Percentiles rank a stretch among this genome's conserved stretches.
phyloP scores from a whole-genome alignment of 768 basidiomycete species.

The Favolaschia claudopus region DNA sequence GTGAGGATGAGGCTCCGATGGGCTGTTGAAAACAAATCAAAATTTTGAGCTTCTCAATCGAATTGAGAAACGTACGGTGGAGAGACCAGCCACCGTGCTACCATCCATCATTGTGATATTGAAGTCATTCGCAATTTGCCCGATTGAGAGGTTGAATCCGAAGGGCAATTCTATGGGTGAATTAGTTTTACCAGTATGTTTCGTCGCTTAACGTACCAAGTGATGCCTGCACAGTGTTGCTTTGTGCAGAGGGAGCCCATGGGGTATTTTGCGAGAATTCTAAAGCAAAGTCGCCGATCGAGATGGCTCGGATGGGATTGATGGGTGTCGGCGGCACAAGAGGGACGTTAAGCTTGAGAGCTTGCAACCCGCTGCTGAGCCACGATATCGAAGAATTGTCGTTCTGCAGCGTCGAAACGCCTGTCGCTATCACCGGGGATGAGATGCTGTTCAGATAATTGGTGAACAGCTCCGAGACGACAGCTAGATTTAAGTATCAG shows the following conservation, averaged over 20 bases:
- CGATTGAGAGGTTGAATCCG: conserved; percentile 67
- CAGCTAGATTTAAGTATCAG: conserved; percentile 44
- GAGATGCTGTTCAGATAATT: conserved; percentile 71
- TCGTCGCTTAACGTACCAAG: conserved; percentile 50
- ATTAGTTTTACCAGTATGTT: background rate
- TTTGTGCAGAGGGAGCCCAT: conserved; percentile 66
- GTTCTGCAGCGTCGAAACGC: conserved; percentile 62
- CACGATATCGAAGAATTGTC: conserved; percentile 69
- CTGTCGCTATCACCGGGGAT: conserved; percentile 66
- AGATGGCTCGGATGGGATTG: conserved; percentile 69
- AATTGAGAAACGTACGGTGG: conserved; percentile 51
- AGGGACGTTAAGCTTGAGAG: conserved; percentile 67
- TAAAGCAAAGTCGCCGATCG: conserved; percentile 66
- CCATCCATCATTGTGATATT: conserved; percentile 60
- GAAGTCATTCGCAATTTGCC: conserved; percentile 71
- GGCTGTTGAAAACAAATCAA: conserved; percentile 47
- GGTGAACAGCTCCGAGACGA: conserved; percentile 71
- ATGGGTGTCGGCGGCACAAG: conserved; percentile 61
- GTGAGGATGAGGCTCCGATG: conserved; percentile 67
- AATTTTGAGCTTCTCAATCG: background rate
- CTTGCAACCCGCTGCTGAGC: conserved; percentile 68
- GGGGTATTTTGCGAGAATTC: conserved; percentile 59
- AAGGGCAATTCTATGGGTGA: conserved; percentile 72
- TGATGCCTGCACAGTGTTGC: conserved; percentile 64
- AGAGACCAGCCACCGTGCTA: conserved; percentile 60